Evolutionary conservation across 208 protist genomes (phyloP).

Genomic region (Wallacemonas rigidus): DNA sequence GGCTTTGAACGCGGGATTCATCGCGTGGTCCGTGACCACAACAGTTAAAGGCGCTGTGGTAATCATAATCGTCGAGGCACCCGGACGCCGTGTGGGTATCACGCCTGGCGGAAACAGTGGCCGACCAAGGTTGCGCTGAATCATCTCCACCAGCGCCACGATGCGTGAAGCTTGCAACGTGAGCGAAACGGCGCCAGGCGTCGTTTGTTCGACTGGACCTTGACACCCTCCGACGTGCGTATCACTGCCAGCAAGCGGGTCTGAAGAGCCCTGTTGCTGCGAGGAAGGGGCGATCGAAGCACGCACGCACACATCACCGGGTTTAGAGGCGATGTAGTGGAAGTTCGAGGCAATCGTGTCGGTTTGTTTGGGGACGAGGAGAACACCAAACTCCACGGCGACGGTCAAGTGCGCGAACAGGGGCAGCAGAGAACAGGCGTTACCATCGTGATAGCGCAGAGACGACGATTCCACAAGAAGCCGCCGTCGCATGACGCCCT

Average conservation of each 20-base stretch:
- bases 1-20: constrained; percentile 13
- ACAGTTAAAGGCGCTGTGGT: constrained; percentile 24
- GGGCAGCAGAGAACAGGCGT: neutral
- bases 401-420: constrained; percentile 15
- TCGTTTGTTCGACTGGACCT: neutral
- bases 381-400: constrained; percentile 20
- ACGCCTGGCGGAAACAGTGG: constrained; percentile 1
- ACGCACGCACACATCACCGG: constrained; percentile 15
- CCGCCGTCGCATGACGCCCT: constrained; percentile 1
- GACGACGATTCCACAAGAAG: constrained; percentile 12
- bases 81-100: neutral
- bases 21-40: neutral
- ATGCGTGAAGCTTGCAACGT: constrained; percentile 6
- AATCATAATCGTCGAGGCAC: constrained; percentile 22
- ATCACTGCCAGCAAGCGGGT: neutral
- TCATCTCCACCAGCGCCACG: constrained; percentile 1
- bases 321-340: constrained; percentile 1
- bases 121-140: constrained; percentile 10
- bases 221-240: neutral
- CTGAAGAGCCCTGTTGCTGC: no score
- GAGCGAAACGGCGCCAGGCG: neutral
- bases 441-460: constrained; percentile 8
- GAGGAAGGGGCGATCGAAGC: neutral
- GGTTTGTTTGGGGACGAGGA: constrained; percentile 16
- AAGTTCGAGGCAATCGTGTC: constrained; percentile 9